Conservation (phyloP, 768 basidiomycete genomes). For the Suillus subalutaceus region DNA sequence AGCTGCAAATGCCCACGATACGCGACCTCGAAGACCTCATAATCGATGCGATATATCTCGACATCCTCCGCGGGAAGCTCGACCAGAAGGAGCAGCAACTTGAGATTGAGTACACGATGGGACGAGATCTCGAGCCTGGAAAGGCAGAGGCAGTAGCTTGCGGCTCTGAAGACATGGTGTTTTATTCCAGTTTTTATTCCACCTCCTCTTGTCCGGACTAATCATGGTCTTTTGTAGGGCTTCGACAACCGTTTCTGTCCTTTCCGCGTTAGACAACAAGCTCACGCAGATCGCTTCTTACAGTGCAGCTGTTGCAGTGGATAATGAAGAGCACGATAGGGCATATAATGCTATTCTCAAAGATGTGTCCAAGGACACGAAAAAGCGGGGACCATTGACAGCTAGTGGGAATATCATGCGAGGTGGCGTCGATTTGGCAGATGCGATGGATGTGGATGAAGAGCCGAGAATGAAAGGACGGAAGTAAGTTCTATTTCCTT, state of each 20-base stretch:
- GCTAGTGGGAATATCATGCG: constrained; percentile 18
- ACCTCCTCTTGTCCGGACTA: constrained; percentile 5
- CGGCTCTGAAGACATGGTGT: constrained; percentile 72
- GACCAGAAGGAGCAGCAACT: constrained; percentile 91
- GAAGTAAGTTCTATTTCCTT: constrained; percentile 47
- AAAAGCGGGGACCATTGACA: constrained; percentile 33
- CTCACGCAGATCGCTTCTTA: constrained; percentile 57
- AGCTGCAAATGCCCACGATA: constrained; percentile 75
- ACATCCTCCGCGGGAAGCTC: constrained; percentile 86
- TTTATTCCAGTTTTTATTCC: not conserved
- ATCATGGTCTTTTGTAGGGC: constrained; percentile 50
- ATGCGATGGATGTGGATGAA: constrained; percentile 72
- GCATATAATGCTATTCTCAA: constrained; percentile 54
- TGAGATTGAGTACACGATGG: constrained; percentile 92
- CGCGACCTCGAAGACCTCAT: constrained; percentile 95
- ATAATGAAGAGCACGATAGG: constrained; percentile 59
- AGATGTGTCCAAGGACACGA: constrained; percentile 63
- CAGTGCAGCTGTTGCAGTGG: constrained; percentile 39
- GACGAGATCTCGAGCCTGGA: constrained; percentile 84
- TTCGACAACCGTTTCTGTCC: constrained; percentile 67
- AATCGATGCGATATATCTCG: constrained; percentile 95
- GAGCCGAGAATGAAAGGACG: constrained; percentile 55
- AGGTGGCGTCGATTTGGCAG: constrained; percentile 19
- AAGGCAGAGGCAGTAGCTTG: constrained; percentile 62
- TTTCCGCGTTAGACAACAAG: constrained; percentile 73